A percentile compares a stretch with the other conserved stretches of the same genome.
These are phyloP conservation scores for Mortierella sp. DNA, from an alignment of 371 early-diverging fungal species.

Conservation along the genomic window DNA sequence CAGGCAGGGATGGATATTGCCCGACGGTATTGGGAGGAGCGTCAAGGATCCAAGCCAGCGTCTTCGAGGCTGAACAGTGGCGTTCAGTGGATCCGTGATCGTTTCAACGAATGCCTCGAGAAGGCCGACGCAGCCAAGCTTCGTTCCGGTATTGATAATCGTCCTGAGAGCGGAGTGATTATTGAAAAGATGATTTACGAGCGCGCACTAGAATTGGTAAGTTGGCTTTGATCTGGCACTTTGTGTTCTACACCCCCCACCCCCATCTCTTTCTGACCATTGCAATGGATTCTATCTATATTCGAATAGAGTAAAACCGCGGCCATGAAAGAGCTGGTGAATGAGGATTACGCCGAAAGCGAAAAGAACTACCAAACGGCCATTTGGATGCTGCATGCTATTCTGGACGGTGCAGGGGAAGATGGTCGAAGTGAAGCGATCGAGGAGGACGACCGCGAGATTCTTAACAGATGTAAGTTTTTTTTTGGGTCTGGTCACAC, in stretches of 20 bases:
- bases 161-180: constrained; percentile 55
- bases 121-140: constrained; percentile 74
- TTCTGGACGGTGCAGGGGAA: constrained; percentile 65
- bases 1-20: constrained; percentile 81
- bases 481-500: too few relatives aligned
- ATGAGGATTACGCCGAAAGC: constrained; percentile 72
- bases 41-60: constrained; percentile 53
- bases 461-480: constrained; percentile 67
- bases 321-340: constrained; percentile 60
- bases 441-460: constrained; percentile 67
- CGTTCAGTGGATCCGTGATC: constrained; percentile 89
- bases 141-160: constrained; percentile 58
- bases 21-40: constrained; percentile 73
- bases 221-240: too few relatives aligned
- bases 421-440: constrained; percentile 57
- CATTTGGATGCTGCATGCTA: constrained; percentile 83
- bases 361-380: constrained; percentile 82
- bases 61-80: constrained; percentile 61
- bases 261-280: too few relatives aligned
- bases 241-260: too few relatives aligned
- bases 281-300: too few relatives aligned
- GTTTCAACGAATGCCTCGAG: constrained; percentile 88
- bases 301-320: constrained; percentile 64
- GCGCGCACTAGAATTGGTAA: constrained; percentile 71
- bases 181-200: constrained; percentile 80